Evolutionary conservation across 768 basidiomycete species (phyloP).

Genomic region (Suillus tomentosus): DNA sequence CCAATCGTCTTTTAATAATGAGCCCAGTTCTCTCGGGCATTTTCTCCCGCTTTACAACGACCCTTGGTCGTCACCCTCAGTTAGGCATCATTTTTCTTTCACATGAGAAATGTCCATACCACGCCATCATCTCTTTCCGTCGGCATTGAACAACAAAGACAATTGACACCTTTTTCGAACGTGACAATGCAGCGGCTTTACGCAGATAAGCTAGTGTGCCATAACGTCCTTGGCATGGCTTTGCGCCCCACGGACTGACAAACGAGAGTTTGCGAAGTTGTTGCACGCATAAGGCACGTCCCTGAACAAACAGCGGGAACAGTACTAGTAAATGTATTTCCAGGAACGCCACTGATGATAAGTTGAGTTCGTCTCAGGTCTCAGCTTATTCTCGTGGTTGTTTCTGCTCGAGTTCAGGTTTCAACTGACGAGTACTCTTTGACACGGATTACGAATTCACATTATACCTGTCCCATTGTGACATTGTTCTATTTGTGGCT

Average conservation of each 20-base stretch:
- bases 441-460: neutral
- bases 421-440: neutral
- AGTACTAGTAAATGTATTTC: neutral
- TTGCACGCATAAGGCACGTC: neutral
- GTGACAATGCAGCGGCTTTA: neutral
- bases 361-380: neutral
- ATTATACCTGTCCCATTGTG: neutral
- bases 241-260: neutral
- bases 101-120: neutral
- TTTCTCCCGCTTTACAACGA: conserved; percentile 3
- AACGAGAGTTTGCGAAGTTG: neutral
- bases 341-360: neutral
- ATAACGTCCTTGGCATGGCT: neutral
- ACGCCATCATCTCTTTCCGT: conserved; percentile 1
- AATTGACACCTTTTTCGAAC: neutral
- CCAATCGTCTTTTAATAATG: neutral
- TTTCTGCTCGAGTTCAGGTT: neutral
- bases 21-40: neutral
- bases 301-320: neutral
- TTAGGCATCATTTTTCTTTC: conserved; percentile 6
- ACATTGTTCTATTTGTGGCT: neutral
- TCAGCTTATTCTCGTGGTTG: neutral
- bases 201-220: neutral
- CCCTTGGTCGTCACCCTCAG: conserved; percentile 5
- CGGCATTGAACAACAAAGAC: neutral